phyloP scores from a whole-genome alignment of 139 green algal genomes.

The Chlorella sorokiniana region DNA sequence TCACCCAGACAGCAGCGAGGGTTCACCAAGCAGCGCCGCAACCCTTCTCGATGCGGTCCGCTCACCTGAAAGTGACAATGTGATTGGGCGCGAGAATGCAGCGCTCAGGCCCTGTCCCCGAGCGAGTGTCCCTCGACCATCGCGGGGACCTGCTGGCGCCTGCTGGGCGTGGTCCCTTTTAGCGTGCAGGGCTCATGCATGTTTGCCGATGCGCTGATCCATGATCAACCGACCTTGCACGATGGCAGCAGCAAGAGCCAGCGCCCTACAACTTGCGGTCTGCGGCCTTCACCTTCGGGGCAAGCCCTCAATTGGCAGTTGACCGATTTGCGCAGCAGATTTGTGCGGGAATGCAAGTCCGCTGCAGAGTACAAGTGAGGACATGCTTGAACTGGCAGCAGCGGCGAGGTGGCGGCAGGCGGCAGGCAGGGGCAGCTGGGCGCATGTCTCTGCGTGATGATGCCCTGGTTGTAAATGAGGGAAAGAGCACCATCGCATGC shows the following conservation, averaged over 20 bases:
- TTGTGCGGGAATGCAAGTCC: constrained; percentile 56
- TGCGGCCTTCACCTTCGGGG: constrained; percentile 62
- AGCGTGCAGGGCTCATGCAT: too few relatives aligned
- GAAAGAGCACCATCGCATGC: neutral
- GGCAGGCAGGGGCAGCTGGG: neutral
- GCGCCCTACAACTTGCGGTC: constrained; percentile 34
- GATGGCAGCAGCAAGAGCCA: neutral
- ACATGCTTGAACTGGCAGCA: neutral
- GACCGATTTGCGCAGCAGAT: constrained; percentile 46
- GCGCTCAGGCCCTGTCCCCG: too few relatives aligned
- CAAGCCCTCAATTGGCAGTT: constrained; percentile 68
- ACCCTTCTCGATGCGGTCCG: too few relatives aligned
- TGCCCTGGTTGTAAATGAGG: neutral
- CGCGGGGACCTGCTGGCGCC: too few relatives aligned
- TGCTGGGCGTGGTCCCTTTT: too few relatives aligned
- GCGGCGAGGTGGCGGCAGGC: neutral
- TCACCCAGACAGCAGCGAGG: too few relatives aligned
- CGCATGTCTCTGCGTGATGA: too few relatives aligned
- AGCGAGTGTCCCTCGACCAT: too few relatives aligned
- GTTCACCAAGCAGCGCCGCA: too few relatives aligned
- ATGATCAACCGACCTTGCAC: neutral
- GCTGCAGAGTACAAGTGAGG: constrained; percentile 56
- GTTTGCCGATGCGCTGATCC: too few relatives aligned
- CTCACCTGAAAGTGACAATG: too few relatives aligned
- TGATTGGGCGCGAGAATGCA: too few relatives aligned